Base-by-base conservation (phyloP, 2,329 filamentous ascomycete species). In the Aschersonia sp. region DNA sequence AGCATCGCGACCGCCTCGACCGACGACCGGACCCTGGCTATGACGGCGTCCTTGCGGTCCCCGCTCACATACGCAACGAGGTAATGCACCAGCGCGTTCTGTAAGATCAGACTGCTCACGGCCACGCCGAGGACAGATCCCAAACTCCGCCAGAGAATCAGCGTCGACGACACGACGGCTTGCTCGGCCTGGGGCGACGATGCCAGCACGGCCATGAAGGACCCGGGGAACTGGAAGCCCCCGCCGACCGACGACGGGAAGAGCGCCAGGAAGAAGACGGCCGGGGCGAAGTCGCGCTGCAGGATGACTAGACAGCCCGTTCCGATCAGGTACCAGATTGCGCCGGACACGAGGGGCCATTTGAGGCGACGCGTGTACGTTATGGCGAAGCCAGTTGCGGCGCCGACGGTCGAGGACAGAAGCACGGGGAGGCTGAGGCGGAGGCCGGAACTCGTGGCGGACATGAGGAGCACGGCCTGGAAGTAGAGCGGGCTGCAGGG, bases 71-170 rank as follows among this genome's bases (percentile, higher is more conserved):
- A 71, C 9, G 59, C 52, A 4, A 75, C 63, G 4, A 91, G 69
- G 53, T 80, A 82, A 20, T 70, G 64, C 6, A 75, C 64, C 46
- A 91, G 66, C 1, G 77, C 72, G 56, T 88, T 88, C 65, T 91
- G 85, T 51, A 89, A 67, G 5, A 88, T 76, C 49, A 88, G 71
- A 58, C 81, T 85, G 54, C 79, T 84, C 47, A 74, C 67, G 1
- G 84, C 79, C 43, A 89, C 76, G n/a, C 85, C 85, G 57, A 89
- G 71, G 1, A 89, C 84, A 48, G 74, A 75, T 5, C 85, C 85
- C 4, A 89, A 63, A 50, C 77, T 79, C 48, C 85, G 74, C 78
- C 82, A 88, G 20, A 89, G 66, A 20, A 83, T 74, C 51, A 89
- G 66, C 0, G 84, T 87, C 47, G 75, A 79, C 1, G 83, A 85